phyloP scores from a whole-genome alignment of 768 basidiomycete genomes.

The Leccinum aurantiacum region DNA sequence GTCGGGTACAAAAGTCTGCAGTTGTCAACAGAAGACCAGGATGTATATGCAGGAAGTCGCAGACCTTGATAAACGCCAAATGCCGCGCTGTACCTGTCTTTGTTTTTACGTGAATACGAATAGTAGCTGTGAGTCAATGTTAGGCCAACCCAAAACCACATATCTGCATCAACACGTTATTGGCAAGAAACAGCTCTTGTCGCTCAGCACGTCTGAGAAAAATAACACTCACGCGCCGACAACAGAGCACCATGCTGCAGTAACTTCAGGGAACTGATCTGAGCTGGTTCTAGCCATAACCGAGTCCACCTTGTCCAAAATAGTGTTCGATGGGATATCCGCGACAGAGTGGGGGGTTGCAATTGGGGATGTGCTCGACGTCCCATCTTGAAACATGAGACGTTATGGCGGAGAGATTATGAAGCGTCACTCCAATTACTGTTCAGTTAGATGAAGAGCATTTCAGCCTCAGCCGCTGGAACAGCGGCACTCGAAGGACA shows the following conservation, averaged over 20 bases:
- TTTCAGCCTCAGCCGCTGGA: background rate
- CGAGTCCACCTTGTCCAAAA: constrained; percentile 1
- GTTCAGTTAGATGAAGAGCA: background rate
- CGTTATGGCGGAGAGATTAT: background rate
- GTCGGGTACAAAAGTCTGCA: constrained; percentile 39
- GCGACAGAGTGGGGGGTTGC: background rate
- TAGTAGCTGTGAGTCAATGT: background rate
- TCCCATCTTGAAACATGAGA: constrained; percentile 2
- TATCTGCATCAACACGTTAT: constrained; percentile 32
- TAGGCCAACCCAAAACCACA: constrained; percentile 33
- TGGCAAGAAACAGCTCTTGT: background rate
- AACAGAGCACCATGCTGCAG: constrained; percentile 24
- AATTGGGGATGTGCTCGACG: constrained; percentile 1
- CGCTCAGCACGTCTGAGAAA: background rate
- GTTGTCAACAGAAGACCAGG: background rate
- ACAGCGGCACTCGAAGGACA: background rate
- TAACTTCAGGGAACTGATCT: constrained; percentile 25
- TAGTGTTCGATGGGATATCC: background rate
- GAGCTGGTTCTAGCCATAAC: background rate
- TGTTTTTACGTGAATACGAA: background rate
- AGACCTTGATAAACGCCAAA: constrained; percentile 44
- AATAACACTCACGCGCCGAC: constrained; percentile 20
- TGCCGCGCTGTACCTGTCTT: constrained; percentile 31
- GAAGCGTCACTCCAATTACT: no score
- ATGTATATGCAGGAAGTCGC: background rate